Conservation (phyloP, 345 rosid genomes). For the Linum tenue region DNA sequence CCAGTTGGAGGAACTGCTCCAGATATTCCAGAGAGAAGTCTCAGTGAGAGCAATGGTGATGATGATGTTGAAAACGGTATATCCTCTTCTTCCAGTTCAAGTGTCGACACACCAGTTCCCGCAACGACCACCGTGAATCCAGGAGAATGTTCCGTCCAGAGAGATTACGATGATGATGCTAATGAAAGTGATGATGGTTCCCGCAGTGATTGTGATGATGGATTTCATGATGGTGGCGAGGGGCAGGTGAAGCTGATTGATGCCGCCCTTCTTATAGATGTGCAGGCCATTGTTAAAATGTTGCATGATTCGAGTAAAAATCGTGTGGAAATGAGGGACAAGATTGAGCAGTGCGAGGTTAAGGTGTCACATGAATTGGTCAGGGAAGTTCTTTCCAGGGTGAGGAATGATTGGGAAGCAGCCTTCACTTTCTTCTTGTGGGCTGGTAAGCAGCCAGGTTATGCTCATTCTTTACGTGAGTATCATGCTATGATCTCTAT, state of each 20-base stretch:
- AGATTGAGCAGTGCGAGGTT: conserved; percentile 51
- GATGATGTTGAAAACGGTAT: background rate
- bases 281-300: conserved; percentile 30
- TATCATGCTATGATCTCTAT: conserved; percentile 74
- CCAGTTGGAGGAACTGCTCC: background rate
- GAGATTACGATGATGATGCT: conserved; percentile 2
- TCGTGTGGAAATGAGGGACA: conserved; percentile 33
- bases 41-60: background rate
- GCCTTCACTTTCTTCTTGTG: conserved; percentile 80
- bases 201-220: conserved; percentile 15
- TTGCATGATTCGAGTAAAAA: conserved; percentile 28
- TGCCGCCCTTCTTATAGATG: conserved; percentile 33
- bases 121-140: background rate
- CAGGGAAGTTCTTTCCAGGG: conserved; percentile 56
- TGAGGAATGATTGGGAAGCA: conserved; percentile 78
- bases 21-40: conserved; percentile 1
- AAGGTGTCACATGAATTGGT: conserved; percentile 49
- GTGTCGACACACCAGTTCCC: background rate
- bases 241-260: conserved; percentile 10
- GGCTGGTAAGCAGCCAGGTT: conserved; percentile 62
- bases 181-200: conserved; percentile 17
- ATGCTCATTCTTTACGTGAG: conserved; percentile 48
- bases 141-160: background rate
- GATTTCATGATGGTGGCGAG: conserved; percentile 11
- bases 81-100: background rate